Conservation (phyloP, 2,329 filamentous ascomycete genomes). For the Trichophaea hybrida region DNA sequence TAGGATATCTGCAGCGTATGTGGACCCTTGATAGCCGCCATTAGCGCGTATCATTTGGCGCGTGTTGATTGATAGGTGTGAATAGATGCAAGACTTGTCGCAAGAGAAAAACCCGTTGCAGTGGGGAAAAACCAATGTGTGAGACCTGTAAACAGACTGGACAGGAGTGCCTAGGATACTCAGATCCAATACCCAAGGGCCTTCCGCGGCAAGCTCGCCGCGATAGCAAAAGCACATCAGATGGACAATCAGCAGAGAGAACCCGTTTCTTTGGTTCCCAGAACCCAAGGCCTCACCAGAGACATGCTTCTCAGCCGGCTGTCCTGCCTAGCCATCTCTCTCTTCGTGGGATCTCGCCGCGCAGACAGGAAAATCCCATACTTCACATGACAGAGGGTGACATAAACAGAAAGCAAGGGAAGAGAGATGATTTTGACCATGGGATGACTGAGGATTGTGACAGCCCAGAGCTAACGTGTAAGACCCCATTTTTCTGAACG, state of each 20-base stretch:
- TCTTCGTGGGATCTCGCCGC: not conserved
- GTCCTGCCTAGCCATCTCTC: not conserved
- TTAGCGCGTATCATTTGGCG: conserved; percentile 7
- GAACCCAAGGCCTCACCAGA: not conserved
- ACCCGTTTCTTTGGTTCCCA: not conserved
- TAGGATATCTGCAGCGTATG: conserved; percentile 64
- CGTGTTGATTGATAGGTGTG: conserved; percentile 6
- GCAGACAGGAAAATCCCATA: not conserved
- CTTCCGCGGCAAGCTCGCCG: not conserved
- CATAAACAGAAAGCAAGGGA: not conserved
- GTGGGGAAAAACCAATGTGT: conserved; percentile 56
- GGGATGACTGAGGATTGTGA: conserved; percentile 4
- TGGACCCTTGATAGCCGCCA: conserved; percentile 23
- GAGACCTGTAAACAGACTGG: conserved; percentile 59
- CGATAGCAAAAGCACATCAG: conserved; percentile 8
- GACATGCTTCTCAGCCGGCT: not conserved
- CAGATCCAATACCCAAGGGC: conserved; percentile 32
- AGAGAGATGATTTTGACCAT: conserved; percentile 8
- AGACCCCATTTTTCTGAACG: not conserved
- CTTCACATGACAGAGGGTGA: not conserved
- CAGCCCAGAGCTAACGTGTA: conserved; percentile 13
- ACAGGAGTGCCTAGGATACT: conserved; percentile 54
- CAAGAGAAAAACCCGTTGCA: conserved; percentile 61
- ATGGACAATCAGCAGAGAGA: conserved; percentile 6
- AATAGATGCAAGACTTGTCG: conserved; percentile 56